A percentile compares a stretch with the other conserved stretches of the same genome.
Evolutionary conservation across 2,329 filamentous ascomycete genomes (phyloP).

Genomic region (Scedosporium apiospermum): DNA sequence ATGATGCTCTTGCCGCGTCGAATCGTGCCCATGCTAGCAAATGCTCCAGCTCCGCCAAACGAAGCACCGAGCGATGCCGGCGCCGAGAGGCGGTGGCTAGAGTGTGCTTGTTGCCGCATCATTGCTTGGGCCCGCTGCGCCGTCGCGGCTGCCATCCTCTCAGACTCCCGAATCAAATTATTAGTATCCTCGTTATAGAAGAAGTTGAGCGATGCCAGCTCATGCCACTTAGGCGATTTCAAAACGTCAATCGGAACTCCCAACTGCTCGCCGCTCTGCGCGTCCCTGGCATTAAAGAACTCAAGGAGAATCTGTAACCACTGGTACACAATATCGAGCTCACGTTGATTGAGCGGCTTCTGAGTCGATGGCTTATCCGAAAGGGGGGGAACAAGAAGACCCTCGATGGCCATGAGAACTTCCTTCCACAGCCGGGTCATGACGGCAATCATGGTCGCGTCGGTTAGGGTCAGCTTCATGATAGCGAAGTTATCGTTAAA

Average conservation of each 20-base stretch:
- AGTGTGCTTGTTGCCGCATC: constrained; percentile 33
- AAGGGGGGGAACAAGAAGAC: constrained; percentile 80
- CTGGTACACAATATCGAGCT: constrained; percentile 88
- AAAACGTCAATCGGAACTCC: constrained; percentile 86
- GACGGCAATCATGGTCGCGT: constrained; percentile 94
- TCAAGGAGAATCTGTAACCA: constrained; percentile 86
- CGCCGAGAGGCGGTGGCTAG: constrained; percentile 60
- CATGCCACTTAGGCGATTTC: constrained; percentile 96
- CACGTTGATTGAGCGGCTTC: constrained; percentile 71
- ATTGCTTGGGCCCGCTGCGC: constrained; percentile 67
- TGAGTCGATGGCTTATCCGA: constrained; percentile 91
- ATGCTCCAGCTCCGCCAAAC: constrained; percentile 27
- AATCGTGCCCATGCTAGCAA: constrained; percentile 61
- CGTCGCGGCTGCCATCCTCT: constrained; percentile 86
- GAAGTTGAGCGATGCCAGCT: constrained; percentile 92
- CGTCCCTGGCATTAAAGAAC: constrained; percentile 92
- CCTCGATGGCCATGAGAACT: constrained; percentile 83
- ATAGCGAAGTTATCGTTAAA: constrained; percentile 99
- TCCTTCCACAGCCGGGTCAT: constrained; percentile 99
- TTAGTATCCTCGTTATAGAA: constrained; percentile 95
- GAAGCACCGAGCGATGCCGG: constrained; percentile 38
- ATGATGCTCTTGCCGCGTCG: constrained; percentile 71
- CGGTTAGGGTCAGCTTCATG: constrained; percentile 93
- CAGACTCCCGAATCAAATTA: constrained; percentile 86
- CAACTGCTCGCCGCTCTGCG: constrained; percentile 67